phyloP scores from a whole-genome alignment of 441 rosid species.

The Biscutella laevigata region DNA sequence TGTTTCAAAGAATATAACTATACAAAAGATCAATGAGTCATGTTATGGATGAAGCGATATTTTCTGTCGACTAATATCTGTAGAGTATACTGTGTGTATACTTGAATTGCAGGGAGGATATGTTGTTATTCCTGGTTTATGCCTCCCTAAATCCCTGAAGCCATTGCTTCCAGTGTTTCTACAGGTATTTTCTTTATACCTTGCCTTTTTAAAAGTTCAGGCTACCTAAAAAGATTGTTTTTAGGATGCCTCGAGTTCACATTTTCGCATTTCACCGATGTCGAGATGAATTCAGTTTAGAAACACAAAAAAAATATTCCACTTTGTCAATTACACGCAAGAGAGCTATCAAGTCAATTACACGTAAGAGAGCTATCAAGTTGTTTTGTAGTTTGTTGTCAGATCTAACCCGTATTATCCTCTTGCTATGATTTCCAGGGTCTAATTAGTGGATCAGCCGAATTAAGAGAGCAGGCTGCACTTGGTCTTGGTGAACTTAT shows the following conservation, averaged over 20 bases:
- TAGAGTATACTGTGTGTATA: slow-evolving; percentile 5
- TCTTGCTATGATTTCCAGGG: slow-evolving; percentile 41
- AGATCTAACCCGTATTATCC: background rate
- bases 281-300: background rate
- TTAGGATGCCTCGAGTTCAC: background rate
- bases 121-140: slow-evolving; percentile 84
- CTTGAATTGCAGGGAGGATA: slow-evolving; percentile 73
- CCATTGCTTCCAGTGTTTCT: slow-evolving; percentile 94
- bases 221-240: slow-evolving; percentile 21
- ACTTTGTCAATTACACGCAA: background rate
- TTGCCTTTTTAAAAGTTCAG: slow-evolving; percentile 21
- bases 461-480: slow-evolving; percentile 97
- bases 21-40: background rate
- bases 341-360: too few relatives aligned
- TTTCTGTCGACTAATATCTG: slow-evolving; percentile 5
- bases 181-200: slow-evolving; percentile 45
- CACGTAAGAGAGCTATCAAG: too few relatives aligned
- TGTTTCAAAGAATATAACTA: background rate
- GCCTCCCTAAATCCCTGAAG: slow-evolving; percentile 92
- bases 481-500: slow-evolving; percentile 96
- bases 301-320: background rate
- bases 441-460: slow-evolving; percentile 86
- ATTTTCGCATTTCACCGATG: background rate
- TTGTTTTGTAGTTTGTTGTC: background rate
- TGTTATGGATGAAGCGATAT: background rate